Conservation (phyloP, 2,329 filamentous ascomycete species). For the Diplodia scrobiculata region DNA sequence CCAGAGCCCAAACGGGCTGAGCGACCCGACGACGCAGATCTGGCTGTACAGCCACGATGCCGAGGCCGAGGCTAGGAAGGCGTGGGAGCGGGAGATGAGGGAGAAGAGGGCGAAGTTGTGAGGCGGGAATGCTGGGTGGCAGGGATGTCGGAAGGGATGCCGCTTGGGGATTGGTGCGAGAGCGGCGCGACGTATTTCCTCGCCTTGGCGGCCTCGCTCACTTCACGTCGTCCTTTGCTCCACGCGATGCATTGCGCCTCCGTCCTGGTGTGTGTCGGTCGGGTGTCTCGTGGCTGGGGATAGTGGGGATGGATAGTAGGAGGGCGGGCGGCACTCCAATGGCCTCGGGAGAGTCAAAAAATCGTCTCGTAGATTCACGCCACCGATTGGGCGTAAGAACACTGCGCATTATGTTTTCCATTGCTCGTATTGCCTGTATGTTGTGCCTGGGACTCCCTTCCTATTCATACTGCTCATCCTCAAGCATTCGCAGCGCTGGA, state of each 20-base stretch:
- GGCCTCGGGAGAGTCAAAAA: background rate
- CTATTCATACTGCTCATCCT: too few species aligned
- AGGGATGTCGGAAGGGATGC: background rate
- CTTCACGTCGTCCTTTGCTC: background rate
- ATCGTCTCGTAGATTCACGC: background rate
- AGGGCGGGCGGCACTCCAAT: background rate
- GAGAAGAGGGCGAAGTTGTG: background rate
- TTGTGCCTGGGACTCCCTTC: too few species aligned
- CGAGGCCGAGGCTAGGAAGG: constrained; percentile 11
- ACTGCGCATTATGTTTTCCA: too few species aligned
- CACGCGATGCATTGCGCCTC: background rate
- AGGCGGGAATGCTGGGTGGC: background rate
- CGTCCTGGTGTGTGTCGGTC: background rate
- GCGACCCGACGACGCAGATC: constrained; percentile 18
- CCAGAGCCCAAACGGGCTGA: constrained; percentile 16
- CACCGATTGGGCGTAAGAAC: too few species aligned
- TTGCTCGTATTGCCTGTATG: too few species aligned
- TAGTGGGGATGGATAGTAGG: background rate
- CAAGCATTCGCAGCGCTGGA: too few species aligned
- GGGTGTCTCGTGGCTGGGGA: background rate
- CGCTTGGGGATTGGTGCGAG: background rate
- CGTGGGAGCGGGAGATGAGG: constrained; percentile 33
- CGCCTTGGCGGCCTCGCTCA: background rate
- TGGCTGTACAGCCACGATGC: constrained; percentile 19
- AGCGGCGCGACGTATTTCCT: constrained; percentile 12